Conservation (phyloP, 2,329 filamentous ascomycete genomes). For the Pseudogymnoascus sp. region DNA sequence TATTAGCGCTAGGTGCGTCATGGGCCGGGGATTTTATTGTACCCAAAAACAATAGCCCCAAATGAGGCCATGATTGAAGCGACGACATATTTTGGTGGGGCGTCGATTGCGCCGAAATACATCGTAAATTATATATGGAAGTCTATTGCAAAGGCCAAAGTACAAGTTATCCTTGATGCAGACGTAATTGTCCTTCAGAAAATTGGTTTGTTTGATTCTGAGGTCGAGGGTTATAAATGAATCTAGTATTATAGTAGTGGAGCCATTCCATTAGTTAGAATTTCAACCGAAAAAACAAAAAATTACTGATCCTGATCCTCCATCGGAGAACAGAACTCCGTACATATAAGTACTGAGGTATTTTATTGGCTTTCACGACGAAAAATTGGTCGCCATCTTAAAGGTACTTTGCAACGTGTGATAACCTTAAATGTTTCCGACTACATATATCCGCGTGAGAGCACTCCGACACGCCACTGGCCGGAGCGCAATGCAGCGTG, state of each 20-base stretch:
- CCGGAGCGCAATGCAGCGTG: not conserved
- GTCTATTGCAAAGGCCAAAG: not conserved
- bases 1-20: not conserved
- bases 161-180: not conserved
- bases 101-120: not conserved
- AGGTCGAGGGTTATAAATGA: not conserved
- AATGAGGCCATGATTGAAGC: conserved; percentile 21
- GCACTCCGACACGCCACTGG: not conserved
- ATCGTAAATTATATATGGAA: not conserved
- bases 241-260: not conserved
- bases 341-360: not conserved
- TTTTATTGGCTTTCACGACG: not conserved
- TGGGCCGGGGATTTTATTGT: not conserved
- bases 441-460: not conserved
- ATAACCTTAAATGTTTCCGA: not conserved
- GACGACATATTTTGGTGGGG: conserved; percentile 22
- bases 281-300: not conserved
- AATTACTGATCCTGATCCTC: not conserved
- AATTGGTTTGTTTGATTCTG: not conserved
- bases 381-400: not conserved
- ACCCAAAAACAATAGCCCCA: conserved; percentile 24
- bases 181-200: not conserved
- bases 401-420: not conserved
- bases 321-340: not conserved
- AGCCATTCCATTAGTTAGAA: not conserved